A percentile compares a stretch with the other conserved stretches of the same genome.
phyloP scores from a whole-genome alignment of 2,329 filamentous ascomycete species.

The Colletotrichum limetticola region DNA sequence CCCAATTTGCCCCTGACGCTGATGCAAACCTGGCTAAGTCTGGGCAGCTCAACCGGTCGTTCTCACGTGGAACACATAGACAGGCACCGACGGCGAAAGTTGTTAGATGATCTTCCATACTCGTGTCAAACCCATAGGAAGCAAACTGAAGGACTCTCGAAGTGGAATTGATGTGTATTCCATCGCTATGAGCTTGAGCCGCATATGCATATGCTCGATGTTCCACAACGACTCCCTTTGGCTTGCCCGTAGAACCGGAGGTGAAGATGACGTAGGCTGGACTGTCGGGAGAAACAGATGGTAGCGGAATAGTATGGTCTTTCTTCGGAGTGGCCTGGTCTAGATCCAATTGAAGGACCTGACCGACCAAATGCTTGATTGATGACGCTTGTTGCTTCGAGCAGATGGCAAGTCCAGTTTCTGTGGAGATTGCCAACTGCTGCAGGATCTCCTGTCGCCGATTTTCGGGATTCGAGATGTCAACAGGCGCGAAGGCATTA shows the following conservation, averaged over 20 bases:
- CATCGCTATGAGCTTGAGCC: background rate
- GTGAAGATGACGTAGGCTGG: slow-evolving; percentile 39
- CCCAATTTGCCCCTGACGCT: slow-evolving; percentile 53
- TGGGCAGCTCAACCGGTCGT: slow-evolving; percentile 53
- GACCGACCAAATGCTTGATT: background rate
- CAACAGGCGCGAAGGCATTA: slow-evolving; percentile 44
- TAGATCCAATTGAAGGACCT: background rate
- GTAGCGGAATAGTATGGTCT: background rate
- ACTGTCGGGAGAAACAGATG: background rate
- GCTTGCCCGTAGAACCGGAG: slow-evolving; percentile 39
- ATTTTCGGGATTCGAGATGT: slow-evolving; percentile 28
- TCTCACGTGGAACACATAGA: slow-evolving; percentile 65
- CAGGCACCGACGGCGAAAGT: slow-evolving; percentile 68
- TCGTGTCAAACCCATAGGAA: slow-evolving; percentile 64
- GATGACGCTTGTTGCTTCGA: background rate
- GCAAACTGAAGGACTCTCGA: slow-evolving; percentile 53
- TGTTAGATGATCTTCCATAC: slow-evolving; percentile 61
- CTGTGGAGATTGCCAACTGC: background rate
- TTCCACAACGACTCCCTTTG: slow-evolving; percentile 31
- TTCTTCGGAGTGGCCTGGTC: background rate
- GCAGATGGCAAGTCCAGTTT: background rate
- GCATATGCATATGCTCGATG: slow-evolving; percentile 37
- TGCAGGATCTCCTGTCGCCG: slow-evolving; percentile 11
- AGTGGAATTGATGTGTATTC: background rate
- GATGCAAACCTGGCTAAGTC: slow-evolving; percentile 42